phyloP scores from a whole-genome alignment of 2,329 filamentous ascomycete species.

The Meredithiella fracta region DNA sequence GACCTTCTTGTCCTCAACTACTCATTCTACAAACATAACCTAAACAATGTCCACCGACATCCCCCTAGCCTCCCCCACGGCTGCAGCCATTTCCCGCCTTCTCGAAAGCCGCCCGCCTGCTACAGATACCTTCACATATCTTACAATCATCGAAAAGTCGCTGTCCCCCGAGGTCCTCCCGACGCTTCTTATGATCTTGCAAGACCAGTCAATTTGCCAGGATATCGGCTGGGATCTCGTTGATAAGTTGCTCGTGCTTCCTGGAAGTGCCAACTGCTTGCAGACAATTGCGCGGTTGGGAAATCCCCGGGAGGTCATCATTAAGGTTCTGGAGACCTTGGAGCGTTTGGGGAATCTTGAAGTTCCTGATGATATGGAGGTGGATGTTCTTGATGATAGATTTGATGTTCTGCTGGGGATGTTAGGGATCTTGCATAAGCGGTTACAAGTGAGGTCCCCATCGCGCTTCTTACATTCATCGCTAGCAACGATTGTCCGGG shows the following conservation, averaged over 20 bases:
- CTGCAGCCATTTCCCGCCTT: constrained; percentile 29
- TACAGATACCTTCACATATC: constrained; percentile 56
- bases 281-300: constrained; percentile 60
- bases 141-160: constrained; percentile 62
- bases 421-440: constrained; percentile 53
- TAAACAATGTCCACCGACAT: not conserved
- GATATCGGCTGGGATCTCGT: constrained; percentile 78
- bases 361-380: constrained; percentile 18
- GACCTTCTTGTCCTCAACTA: not conserved
- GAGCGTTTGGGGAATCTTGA: constrained; percentile 34
- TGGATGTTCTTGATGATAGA: constrained; percentile 22
- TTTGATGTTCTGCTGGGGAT: constrained; percentile 57
- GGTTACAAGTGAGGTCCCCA: constrained; percentile 62
- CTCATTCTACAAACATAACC: not conserved
- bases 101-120: constrained; percentile 33
- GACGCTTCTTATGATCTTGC: constrained; percentile 49
- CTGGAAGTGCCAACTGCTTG: constrained; percentile 53
- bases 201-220: constrained; percentile 50
- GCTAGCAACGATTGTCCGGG: constrained; percentile 52
- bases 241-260: constrained; percentile 51
- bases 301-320: constrained; percentile 65
- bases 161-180: constrained; percentile 51
- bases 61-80: constrained; percentile 16
- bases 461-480: constrained; percentile 64
- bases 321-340: constrained; percentile 62